phyloP scores from a whole-genome alignment of 2,329 filamentous ascomycete species.

The Penicillium palitans region DNA sequence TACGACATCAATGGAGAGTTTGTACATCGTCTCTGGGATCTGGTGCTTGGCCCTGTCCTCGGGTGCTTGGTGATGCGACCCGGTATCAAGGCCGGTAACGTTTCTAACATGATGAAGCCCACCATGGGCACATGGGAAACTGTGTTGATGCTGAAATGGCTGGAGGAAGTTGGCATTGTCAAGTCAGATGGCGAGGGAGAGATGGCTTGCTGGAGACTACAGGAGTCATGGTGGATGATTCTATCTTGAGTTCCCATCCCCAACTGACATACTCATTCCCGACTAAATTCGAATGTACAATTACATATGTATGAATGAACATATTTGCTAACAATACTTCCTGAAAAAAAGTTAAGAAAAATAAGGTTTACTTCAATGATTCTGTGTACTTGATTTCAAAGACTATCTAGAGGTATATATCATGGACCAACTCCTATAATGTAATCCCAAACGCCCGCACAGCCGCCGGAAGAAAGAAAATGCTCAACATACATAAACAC shows the following conservation, averaged over 20 bases:
- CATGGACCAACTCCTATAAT: conserved; percentile 1
- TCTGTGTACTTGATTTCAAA: background rate
- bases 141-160: conserved; percentile 43
- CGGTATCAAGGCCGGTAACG: conserved; percentile 37
- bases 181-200: conserved; percentile 13
- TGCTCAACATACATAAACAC: background rate
- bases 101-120: conserved; percentile 43
- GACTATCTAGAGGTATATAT: conserved; percentile 9
- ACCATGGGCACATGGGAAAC: conserved; percentile 47
- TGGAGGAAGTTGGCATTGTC: conserved; percentile 31
- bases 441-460: conserved; percentile 1
- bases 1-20: conserved; percentile 49
- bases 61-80: conserved; percentile 45
- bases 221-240: conserved; percentile 47
- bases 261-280: too few species aligned
- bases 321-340: background rate
- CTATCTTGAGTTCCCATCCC: conserved; percentile 14
- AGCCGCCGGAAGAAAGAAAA: background rate
- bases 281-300: background rate
- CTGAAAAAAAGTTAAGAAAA: background rate
- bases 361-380: background rate
- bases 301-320: background rate
- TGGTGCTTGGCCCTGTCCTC: conserved; percentile 43
- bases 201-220: conserved; percentile 33
- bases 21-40: conserved; percentile 43